Evolutionary conservation across 108 stramenopile genomes (phyloP).

Genomic region (Conticribra weissflogii): DNA sequence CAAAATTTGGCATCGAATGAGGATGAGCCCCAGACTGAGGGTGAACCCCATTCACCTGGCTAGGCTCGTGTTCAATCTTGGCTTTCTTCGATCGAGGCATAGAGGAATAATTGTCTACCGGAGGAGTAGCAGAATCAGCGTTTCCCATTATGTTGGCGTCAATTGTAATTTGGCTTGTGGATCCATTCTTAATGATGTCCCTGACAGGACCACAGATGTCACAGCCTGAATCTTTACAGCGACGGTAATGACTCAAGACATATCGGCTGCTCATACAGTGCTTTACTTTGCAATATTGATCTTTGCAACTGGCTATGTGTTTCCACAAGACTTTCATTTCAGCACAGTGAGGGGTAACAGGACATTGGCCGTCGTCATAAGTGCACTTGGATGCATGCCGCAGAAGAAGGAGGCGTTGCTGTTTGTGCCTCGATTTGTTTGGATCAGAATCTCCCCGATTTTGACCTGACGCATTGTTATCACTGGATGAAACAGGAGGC

Average conservation of each 20-base stretch:
- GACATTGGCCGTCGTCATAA: slow-evolving; percentile 77
- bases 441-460: slow-evolving; percentile 57
- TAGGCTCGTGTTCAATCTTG: slow-evolving; percentile 2
- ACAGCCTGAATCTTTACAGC: slow-evolving; percentile 92
- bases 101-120: background rate
- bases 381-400: slow-evolving; percentile 98
- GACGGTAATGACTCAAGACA: slow-evolving; percentile 96
- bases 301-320: slow-evolving; percentile 97
- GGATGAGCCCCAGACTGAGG: background rate
- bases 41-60: background rate
- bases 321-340: slow-evolving; percentile 99
- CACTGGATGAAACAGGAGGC: slow-evolving; percentile 11
- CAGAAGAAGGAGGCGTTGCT: slow-evolving; percentile 94
- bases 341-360: slow-evolving; percentile 94
- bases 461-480: slow-evolving; percentile 16
- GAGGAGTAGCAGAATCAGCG: background rate
- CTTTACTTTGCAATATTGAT: slow-evolving; percentile 89
- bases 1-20: no score
- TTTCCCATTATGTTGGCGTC: slow-evolving; percentile 22
- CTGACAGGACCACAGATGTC: slow-evolving; percentile 96
- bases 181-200: slow-evolving; percentile 87
- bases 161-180: slow-evolving; percentile 45
- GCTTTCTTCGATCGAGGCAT: slow-evolving; percentile 8
- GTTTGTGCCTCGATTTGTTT: slow-evolving; percentile 94
- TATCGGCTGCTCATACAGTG: slow-evolving; percentile 99